Percentiles rank a stretch among this genome's conserved stretches.
Evolutionary conservation across 202 grass and related monocot species (phyloP).

Genomic region (Hordeum pubiflorum): DNA sequence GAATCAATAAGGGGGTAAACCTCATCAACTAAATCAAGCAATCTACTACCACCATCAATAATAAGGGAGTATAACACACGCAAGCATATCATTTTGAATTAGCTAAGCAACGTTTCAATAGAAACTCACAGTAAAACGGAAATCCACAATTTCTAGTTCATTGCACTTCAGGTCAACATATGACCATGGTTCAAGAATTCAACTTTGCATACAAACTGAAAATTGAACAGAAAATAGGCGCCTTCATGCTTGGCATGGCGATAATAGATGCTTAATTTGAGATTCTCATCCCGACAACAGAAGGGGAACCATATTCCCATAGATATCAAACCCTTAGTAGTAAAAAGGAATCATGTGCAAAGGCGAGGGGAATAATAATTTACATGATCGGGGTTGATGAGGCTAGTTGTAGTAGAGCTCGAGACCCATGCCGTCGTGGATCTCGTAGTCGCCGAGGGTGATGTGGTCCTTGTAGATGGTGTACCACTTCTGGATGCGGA

Average conservation of each 20-base stretch:
- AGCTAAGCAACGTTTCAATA: not conserved
- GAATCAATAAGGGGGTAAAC: not conserved
- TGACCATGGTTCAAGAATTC: not conserved
- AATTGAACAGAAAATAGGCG: not conserved
- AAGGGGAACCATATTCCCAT: not conserved
- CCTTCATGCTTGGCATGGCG: not conserved
- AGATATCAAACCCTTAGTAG: not conserved
- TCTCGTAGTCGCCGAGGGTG: constrained; percentile 96
- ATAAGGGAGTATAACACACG: not conserved
- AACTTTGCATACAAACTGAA: not conserved
- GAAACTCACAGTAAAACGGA: not conserved
- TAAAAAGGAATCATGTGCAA: not conserved
- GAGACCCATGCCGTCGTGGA: constrained; percentile 97
- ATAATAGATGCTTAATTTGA: not conserved
- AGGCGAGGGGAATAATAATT: not conserved
- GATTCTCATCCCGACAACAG: not conserved
- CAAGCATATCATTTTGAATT: not conserved
- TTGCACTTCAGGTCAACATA: not conserved
- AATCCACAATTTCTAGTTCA: not conserved
- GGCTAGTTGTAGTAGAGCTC: constrained; percentile 97
- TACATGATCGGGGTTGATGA: not conserved
- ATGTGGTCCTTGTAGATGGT: constrained; percentile 99
- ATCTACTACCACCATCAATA: not conserved
- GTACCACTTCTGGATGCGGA: constrained; percentile 99
- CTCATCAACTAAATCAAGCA: not conserved